Percentiles rank a stretch among this genome's conserved stretches.
Conservation (phyloP, 75 land plant genomes). For the Selaginella moellendorffii region DNA sequence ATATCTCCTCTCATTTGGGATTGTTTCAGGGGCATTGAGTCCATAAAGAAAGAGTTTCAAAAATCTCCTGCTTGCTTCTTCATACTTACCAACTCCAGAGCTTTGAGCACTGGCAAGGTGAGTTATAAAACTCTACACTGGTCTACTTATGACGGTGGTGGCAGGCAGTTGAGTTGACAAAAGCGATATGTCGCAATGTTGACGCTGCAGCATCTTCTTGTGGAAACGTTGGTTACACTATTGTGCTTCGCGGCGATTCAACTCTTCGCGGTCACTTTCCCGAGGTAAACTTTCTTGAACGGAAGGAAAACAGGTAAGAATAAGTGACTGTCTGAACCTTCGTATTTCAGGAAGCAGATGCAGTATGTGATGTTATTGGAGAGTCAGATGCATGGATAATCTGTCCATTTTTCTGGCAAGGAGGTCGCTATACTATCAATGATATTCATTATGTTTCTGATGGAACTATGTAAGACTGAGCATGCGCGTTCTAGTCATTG, state of each 20-base stretch:
- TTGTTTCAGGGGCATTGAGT: conserved; percentile 46
- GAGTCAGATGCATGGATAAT: conserved; percentile 96
- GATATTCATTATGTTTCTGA: conserved; percentile 98
- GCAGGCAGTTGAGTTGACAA: conserved; percentile 54
- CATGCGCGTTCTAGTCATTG: neutral
- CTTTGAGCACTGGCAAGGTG: conserved; percentile 83
- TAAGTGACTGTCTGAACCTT: neutral
- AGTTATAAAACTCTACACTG: neutral
- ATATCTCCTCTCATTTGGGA: neutral
- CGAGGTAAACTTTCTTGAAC: conserved; percentile 39
- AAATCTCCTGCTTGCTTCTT: conserved; percentile 69
- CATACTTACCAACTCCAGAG: conserved; percentile 86
- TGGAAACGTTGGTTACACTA: conserved; percentile 41
- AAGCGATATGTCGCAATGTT: conserved; percentile 71
- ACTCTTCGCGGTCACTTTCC: conserved; percentile 99
- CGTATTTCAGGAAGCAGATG: conserved; percentile 70
- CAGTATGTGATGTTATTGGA: conserved; percentile 66
- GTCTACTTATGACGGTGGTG: neutral
- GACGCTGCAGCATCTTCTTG: conserved; percentile 39
- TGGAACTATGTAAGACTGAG: conserved; percentile 55
- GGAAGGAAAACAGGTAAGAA: neutral
- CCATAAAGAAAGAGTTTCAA: conserved; percentile 57
- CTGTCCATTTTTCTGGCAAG: conserved; percentile 94
- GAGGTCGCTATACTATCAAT: conserved; percentile 89
- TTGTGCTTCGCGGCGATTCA: conserved; percentile 94